Conservation (phyloP, 2,329 filamentous ascomycete genomes). For the Pseudogymnoascus sp. region DNA sequence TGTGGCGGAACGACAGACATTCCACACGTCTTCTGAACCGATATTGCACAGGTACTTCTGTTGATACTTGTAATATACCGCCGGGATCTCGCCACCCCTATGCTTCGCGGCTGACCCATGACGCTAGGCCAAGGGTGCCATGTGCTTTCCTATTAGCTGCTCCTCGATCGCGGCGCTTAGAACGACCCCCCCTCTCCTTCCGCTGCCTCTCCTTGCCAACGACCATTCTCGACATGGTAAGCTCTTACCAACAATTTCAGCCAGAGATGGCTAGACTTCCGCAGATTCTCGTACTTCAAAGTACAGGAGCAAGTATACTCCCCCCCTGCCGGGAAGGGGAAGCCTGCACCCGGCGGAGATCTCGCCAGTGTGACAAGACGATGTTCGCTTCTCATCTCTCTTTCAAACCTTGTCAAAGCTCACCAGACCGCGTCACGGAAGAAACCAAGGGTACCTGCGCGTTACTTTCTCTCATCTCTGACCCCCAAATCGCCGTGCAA, state of each 20-base stretch:
- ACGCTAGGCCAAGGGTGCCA: conserved; percentile 1
- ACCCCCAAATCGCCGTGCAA: neutral
- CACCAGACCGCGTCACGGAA: conserved; percentile 3
- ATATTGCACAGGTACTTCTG: neutral
- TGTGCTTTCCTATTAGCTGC: neutral
- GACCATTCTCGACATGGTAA: neutral
- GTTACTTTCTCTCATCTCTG: neutral
- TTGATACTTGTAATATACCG: neutral
- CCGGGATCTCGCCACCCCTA: neutral
- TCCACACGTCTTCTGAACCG: neutral
- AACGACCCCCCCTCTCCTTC: neutral
- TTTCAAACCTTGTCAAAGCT: neutral
- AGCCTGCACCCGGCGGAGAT: conserved; percentile 3
- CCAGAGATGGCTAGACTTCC: neutral
- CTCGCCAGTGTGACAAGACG: neutral
- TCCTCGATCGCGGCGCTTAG: conserved; percentile 1
- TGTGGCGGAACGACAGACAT: neutral
- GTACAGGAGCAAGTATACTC: neutral
- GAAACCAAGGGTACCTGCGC: neutral
- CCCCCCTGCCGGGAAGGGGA: neutral
- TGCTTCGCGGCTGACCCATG: conserved; percentile 3
- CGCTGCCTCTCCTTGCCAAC: neutral
- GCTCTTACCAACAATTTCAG: neutral
- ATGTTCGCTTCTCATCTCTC: neutral
- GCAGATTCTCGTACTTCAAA: neutral